A percentile compares a stretch with the other conserved stretches of the same genome.
Evolutionary conservation across 2,329 filamentous ascomycete species (phyloP).

Genomic region (Ceratocystis albifundus): DNA sequence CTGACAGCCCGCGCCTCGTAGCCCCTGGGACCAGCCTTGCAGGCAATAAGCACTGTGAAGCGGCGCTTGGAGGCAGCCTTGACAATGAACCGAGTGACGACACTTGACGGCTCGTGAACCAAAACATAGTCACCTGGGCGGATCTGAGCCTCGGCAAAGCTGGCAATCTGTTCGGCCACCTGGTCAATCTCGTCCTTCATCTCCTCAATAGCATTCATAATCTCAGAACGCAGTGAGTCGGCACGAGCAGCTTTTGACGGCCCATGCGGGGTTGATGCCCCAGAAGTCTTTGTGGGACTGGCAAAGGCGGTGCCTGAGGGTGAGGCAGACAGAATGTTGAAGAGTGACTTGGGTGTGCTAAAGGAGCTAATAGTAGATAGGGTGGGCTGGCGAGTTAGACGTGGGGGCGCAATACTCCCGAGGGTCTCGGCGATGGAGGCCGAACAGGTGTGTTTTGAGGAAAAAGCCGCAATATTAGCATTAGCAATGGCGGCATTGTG

Average conservation of each 20-base stretch:
- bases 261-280: slow-evolving; percentile 40
- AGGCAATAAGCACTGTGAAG: slow-evolving; percentile 80
- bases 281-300: slow-evolving; percentile 40
- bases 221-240: slow-evolving; percentile 73
- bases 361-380: slow-evolving; percentile 53
- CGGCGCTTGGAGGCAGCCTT: slow-evolving; percentile 79
- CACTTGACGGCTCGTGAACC: slow-evolving; percentile 73
- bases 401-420: slow-evolving; percentile 21
- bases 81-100: slow-evolving; percentile 79
- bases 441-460: slow-evolving; percentile 23
- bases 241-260: slow-evolving; percentile 31
- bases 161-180: slow-evolving; percentile 85
- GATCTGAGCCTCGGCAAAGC: slow-evolving; percentile 80
- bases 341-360: slow-evolving; percentile 63
- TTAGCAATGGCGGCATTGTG: slow-evolving; percentile 28
- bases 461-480: slow-evolving; percentile 29
- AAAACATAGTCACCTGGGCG: slow-evolving; percentile 87
- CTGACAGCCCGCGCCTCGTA: slow-evolving; percentile 29
- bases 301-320: slow-evolving; percentile 51
- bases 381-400: slow-evolving; percentile 29
- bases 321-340: slow-evolving; percentile 54
- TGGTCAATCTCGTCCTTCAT: slow-evolving; percentile 91
- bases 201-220: slow-evolving; percentile 87
- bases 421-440: slow-evolving; percentile 24
- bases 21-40: slow-evolving; percentile 39